Percentiles rank a stretch among this genome's conserved stretches.
Conservation (phyloP, 768 basidiomycete genomes). For the Dioszegia aurantiaca region DNA sequence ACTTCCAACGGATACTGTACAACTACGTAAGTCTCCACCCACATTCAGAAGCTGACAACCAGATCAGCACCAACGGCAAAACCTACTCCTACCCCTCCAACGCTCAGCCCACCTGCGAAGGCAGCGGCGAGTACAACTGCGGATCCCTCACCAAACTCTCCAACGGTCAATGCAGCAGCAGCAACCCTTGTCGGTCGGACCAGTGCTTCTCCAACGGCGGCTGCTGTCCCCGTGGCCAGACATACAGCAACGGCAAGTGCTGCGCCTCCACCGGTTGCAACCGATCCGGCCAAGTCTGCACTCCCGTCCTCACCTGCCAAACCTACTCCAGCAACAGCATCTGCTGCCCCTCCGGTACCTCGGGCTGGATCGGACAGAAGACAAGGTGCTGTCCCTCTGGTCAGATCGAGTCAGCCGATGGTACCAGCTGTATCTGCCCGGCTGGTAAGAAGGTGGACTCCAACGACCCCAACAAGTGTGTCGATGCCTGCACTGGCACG, state of each 20-base stretch:
- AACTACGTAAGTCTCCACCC: slow-evolving; percentile 26
- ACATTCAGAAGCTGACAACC: slow-evolving; percentile 14
- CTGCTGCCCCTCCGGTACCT: slow-evolving; percentile 29
- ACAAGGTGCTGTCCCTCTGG: slow-evolving; percentile 39
- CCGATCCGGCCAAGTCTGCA: slow-evolving; percentile 24
- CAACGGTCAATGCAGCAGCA: slow-evolving; percentile 30
- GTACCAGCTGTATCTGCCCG: slow-evolving; percentile 24
- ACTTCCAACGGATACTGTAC: slow-evolving; percentile 23
- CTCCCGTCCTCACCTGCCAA: slow-evolving; percentile 23
- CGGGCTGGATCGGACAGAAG: slow-evolving; percentile 27
- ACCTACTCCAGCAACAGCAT: slow-evolving; percentile 24
- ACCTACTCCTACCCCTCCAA: slow-evolving; percentile 35
- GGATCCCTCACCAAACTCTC: slow-evolving; percentile 24
- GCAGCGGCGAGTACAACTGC: slow-evolving; percentile 41
- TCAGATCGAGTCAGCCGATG: slow-evolving; percentile 29
- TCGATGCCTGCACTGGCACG: slow-evolving; percentile 13
- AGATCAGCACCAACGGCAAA: slow-evolving; percentile 17
- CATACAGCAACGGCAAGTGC: slow-evolving; percentile 36
- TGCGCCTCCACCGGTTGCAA: slow-evolving; percentile 32
- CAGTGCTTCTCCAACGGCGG: slow-evolving; percentile 36
- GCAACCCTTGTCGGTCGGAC: slow-evolving; percentile 18
- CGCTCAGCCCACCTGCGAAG: slow-evolving; percentile 46
- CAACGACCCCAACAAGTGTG: slow-evolving; percentile 20
- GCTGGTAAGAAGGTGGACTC: slow-evolving; percentile 19
- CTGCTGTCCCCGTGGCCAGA: slow-evolving; percentile 43